Evolutionary conservation across 2,329 filamentous ascomycete species (phyloP).

Genomic region (Penicillium olsonii): DNA sequence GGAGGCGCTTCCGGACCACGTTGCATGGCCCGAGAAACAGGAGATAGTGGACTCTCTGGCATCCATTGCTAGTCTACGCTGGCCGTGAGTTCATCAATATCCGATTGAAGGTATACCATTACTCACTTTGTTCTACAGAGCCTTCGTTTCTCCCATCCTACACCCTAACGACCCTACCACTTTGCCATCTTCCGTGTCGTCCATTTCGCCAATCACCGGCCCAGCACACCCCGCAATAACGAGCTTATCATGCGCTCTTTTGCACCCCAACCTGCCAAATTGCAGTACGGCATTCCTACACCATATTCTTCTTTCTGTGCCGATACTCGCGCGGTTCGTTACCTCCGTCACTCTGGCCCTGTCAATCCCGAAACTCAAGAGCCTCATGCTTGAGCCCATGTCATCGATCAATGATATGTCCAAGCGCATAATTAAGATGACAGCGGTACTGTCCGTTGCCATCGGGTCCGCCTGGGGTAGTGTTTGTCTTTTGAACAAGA

Average conservation of each 20-base stretch:
- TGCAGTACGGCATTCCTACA: conserved; percentile 85
- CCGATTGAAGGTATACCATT: not conserved
- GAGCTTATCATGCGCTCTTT: conserved; percentile 81
- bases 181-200: conserved; percentile 64
- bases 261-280: conserved; percentile 85
- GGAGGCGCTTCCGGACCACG: conserved; percentile 62
- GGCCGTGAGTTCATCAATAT: conserved; percentile 64
- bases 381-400: conserved; percentile 69
- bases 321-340: conserved; percentile 69
- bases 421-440: conserved; percentile 70
- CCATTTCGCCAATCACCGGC: conserved; percentile 75
- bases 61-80: conserved; percentile 76
- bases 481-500: conserved; percentile 83
- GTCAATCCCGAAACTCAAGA: conserved; percentile 67
- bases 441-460: conserved; percentile 76
- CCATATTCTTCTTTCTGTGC: conserved; percentile 84
- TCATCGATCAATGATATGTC: conserved; percentile 67
- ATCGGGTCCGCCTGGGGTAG: conserved; percentile 85
- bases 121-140: conserved; percentile 43
- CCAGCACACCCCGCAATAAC: conserved; percentile 84
- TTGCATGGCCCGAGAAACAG: conserved; percentile 73
- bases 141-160: conserved; percentile 81
- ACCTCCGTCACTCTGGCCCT: conserved; percentile 69
- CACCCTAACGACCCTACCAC: conserved; percentile 68
- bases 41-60: conserved; percentile 80